phyloP scores from a whole-genome alignment of 208 protist genomes.

The Trypanosoma grayi region DNA sequence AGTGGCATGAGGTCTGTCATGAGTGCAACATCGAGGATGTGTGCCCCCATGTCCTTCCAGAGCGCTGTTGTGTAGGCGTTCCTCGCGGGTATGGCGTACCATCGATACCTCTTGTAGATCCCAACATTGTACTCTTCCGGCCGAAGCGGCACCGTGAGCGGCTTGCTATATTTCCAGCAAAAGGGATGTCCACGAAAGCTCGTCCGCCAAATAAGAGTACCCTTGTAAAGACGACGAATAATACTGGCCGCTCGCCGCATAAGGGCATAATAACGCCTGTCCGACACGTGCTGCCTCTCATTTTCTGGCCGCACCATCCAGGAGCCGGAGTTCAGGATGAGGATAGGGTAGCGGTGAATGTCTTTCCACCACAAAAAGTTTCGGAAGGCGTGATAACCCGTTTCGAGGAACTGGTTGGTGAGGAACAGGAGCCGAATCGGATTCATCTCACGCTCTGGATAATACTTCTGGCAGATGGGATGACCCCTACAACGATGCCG shows the following conservation, averaged over 20 bases:
- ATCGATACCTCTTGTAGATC: slow-evolving; percentile 17
- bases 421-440: slow-evolving; percentile 25
- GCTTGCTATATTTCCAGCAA: slow-evolving; percentile 14
- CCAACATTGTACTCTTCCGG: background rate
- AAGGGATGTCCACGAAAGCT: slow-evolving; percentile 29
- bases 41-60: slow-evolving; percentile 20
- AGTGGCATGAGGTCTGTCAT: slow-evolving; percentile 24
- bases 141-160: background rate
- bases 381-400: background rate
- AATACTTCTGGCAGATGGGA: slow-evolving; percentile 26
- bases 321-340: slow-evolving; percentile 23
- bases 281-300: slow-evolving; percentile 6
- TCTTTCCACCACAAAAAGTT: slow-evolving; percentile 27
- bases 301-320: slow-evolving; percentile 28
- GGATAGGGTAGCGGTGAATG: slow-evolving; percentile 17
- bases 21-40: slow-evolving; percentile 22
- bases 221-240: slow-evolving; percentile 22
- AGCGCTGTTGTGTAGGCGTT: slow-evolving; percentile 17
- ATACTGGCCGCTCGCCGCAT: slow-evolving; percentile 17
- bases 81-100: slow-evolving; percentile 20
- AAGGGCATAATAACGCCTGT: slow-evolving; percentile 9
- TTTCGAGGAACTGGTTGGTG: slow-evolving; percentile 29
- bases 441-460: slow-evolving; percentile 15
- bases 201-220: slow-evolving; percentile 26
- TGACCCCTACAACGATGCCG: slow-evolving; percentile 15